phyloP scores from a whole-genome alignment of 768 basidiomycete species.

The Coprinopsis marcescibilis region DNA sequence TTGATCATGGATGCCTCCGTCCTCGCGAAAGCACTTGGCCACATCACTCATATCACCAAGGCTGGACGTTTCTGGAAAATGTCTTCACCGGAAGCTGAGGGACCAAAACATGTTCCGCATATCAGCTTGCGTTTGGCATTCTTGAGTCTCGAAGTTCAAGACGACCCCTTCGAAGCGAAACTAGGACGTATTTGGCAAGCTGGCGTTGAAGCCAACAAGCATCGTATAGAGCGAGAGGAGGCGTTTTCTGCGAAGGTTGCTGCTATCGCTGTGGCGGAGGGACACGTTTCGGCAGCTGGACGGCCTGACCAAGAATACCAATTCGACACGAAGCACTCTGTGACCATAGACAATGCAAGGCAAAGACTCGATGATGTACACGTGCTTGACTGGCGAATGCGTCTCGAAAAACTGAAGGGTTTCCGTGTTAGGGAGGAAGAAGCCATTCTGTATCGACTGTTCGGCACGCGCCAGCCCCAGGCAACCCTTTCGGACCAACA shows the following conservation, averaged over 20 bases:
- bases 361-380: slow-evolving; percentile 63
- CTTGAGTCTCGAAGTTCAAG: slow-evolving; percentile 71
- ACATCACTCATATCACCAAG: slow-evolving; percentile 54
- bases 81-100: slow-evolving; percentile 63
- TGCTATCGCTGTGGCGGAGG: slow-evolving; percentile 47
- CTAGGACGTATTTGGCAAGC: slow-evolving; percentile 70
- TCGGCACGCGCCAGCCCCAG: slow-evolving; percentile 26
- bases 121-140: slow-evolving; percentile 53
- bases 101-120: slow-evolving; percentile 64
- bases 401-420: slow-evolving; percentile 41
- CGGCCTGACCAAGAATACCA: slow-evolving; percentile 47
- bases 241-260: slow-evolving; percentile 77
- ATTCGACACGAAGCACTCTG: slow-evolving; percentile 58
- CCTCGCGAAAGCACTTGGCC: slow-evolving; percentile 67
- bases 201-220: slow-evolving; percentile 65
- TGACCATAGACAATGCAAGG: slow-evolving; percentile 68
- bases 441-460: slow-evolving; percentile 37
- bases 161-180: slow-evolving; percentile 78
- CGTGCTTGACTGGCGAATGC: slow-evolving; percentile 65
- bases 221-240: slow-evolving; percentile 68
- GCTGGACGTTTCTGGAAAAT: slow-evolving; percentile 47
- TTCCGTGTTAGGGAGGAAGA: slow-evolving; percentile 48
- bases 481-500: slow-evolving; percentile 23
- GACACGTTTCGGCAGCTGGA: slow-evolving; percentile 19
- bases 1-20: slow-evolving; percentile 67